Percentiles rank a stretch among this genome's conserved stretches.
These are phyloP conservation scores for Zygoascus tannicola DNA, from an alignment of 805 yeast species.

Conservation along the genomic window DNA sequence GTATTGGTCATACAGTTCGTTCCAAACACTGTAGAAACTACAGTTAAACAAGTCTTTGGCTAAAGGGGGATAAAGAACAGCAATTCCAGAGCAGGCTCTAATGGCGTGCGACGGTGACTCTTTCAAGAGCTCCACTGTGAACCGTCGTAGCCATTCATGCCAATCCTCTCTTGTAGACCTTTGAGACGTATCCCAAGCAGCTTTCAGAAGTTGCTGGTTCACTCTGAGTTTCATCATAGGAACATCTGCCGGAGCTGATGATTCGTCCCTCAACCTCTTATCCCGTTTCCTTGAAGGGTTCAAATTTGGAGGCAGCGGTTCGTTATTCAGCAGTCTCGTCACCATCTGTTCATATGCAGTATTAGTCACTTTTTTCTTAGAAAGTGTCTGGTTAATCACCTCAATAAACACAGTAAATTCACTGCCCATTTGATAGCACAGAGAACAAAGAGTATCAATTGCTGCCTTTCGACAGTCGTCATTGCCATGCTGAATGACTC, in stretches of 20 bases:
- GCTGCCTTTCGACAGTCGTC: constrained; percentile 58
- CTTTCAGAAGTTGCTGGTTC: constrained; percentile 53
- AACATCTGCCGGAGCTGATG: constrained; percentile 49
- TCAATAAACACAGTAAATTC: constrained; percentile 85
- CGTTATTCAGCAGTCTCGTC: constrained; percentile 67
- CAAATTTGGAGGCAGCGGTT: constrained; percentile 72
- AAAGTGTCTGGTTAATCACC: constrained; percentile 52
- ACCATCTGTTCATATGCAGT: constrained; percentile 75
- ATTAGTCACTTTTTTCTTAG: constrained; percentile 56
- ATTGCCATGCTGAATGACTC: constrained; percentile 45
- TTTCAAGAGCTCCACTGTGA: constrained; percentile 75
- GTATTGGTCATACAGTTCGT: constrained; percentile 76
- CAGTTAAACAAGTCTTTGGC: constrained; percentile 90
- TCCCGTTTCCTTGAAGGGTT: constrained; percentile 40
- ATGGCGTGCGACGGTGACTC: constrained; percentile 93
- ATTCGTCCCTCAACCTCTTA: constrained; percentile 40
- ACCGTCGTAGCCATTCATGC: constrained; percentile 92
- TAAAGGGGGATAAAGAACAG: constrained; percentile 76
- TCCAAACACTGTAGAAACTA: constrained; percentile 94
- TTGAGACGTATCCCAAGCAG: constrained; percentile 87
- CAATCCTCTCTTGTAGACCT: constrained; percentile 90
- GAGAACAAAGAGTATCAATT: constrained; percentile 66
- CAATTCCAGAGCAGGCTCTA: constrained; percentile 84
- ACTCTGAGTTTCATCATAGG: constrained; percentile 67
- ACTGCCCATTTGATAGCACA: constrained; percentile 69